Percentiles rank a stretch among this genome's conserved stretches.
Conservation (phyloP, 306 rosid species). For the Dalbergia cochinchinensis region DNA sequence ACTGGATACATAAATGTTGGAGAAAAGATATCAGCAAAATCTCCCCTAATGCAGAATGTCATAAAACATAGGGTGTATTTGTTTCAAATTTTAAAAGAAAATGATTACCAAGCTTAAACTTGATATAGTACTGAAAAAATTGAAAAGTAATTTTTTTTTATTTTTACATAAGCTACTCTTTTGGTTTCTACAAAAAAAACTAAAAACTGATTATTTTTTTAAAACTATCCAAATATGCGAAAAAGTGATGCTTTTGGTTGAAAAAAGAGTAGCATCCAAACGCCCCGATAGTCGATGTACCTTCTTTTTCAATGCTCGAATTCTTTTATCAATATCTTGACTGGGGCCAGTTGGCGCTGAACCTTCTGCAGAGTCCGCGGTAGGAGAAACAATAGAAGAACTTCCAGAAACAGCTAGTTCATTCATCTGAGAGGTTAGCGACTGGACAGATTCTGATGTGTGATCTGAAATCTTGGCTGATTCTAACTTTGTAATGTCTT, state of each 20-base stretch:
- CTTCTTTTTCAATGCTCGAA: slow-evolving; percentile 89
- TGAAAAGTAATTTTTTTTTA: no score
- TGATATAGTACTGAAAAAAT: no score
- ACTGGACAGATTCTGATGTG: slow-evolving; percentile 50
- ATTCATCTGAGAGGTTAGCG: slow-evolving; percentile 67
- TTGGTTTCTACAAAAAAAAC: no score
- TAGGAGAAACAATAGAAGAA: slow-evolving; percentile 54
- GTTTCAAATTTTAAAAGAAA: no score
- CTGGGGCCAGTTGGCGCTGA: slow-evolving; percentile 47
- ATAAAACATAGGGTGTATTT: background rate
- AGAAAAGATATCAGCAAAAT: slow-evolving; percentile 16
- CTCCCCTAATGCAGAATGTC: slow-evolving; percentile 24
- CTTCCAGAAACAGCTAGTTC: slow-evolving; percentile 69
- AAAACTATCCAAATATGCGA: no score
- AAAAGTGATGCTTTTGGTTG: no score
- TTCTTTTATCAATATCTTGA: slow-evolving; percentile 80
- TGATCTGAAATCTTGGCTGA: slow-evolving; percentile 31
- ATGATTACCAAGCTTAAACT: no score
- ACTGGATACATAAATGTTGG: slow-evolving; percentile 6
- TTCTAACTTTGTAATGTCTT: slow-evolving; percentile 53
- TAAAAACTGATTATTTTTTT: no score
- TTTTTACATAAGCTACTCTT: no score
- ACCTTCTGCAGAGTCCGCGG: slow-evolving; percentile 58
- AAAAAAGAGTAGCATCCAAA: no score
- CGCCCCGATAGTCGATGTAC: slow-evolving; percentile 38